phyloP scores from a whole-genome alignment of 2,329 filamentous ascomycete species.

The Chlorencoelia australis region DNA sequence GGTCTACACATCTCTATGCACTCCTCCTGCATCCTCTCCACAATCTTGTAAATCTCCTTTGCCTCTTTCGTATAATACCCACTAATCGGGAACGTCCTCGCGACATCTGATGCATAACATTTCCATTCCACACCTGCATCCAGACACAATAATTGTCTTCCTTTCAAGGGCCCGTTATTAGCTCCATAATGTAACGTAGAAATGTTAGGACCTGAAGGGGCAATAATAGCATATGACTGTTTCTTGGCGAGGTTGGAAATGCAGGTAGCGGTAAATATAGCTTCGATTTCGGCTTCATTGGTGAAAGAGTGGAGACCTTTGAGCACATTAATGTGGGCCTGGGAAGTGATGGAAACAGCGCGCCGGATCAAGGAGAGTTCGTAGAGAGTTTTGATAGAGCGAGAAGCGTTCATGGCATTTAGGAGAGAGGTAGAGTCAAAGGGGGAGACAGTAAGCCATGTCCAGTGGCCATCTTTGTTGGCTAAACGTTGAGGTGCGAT shows the following conservation, averaged over 20 bases:
- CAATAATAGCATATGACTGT: constrained; percentile 85
- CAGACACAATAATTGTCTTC: constrained; percentile 66
- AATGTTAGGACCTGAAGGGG: constrained; percentile 72
- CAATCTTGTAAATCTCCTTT: constrained; percentile 64
- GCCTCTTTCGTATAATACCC: constrained; percentile 62
- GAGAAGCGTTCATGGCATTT: constrained; percentile 66
- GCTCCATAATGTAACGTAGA: constrained; percentile 77
- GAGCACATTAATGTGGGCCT: constrained; percentile 67
- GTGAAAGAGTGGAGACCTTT: constrained; percentile 48
- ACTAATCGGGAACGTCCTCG: constrained; percentile 72
- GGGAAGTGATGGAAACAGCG: constrained; percentile 70
- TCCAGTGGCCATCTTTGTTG: constrained; percentile 3
- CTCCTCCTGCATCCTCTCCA: constrained; percentile 69
- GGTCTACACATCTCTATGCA: constrained; percentile 61
- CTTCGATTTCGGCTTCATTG: constrained; percentile 79
- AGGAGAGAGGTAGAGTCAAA: constrained; percentile 46
- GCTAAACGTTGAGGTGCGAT: neutral
- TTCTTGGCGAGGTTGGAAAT: constrained; percentile 61
- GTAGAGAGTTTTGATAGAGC: constrained; percentile 76
- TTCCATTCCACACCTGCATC: constrained; percentile 82
- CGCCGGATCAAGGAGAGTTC: constrained; percentile 74
- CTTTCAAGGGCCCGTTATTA: constrained; percentile 63
- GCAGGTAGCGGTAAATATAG: constrained; percentile 63
- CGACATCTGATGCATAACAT: constrained; percentile 84
- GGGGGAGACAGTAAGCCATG: constrained; percentile 5